Conservation (phyloP, 2,329 filamentous ascomycete genomes). For the Colletotrichum tropicale region DNA sequence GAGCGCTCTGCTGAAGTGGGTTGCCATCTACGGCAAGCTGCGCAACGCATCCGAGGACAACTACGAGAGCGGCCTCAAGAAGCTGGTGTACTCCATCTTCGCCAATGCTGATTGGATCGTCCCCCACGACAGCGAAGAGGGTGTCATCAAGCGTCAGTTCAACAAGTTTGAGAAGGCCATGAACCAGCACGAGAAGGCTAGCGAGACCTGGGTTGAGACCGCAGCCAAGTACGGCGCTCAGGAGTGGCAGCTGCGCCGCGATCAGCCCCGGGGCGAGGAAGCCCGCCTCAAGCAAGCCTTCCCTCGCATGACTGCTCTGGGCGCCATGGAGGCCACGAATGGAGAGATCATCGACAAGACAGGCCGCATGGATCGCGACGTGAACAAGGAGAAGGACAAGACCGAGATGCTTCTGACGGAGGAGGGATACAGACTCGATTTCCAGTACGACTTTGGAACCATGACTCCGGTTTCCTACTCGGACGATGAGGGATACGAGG, state of each 20-base stretch:
- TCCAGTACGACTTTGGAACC: not conserved
- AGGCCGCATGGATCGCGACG: not conserved
- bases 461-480: not conserved
- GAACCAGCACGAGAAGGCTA: not conserved
- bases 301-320: not conserved
- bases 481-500: not conserved
- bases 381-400: not conserved
- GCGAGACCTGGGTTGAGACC: not conserved
- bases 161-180: not conserved
- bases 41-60: not conserved
- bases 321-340: not conserved
- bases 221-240: not conserved
- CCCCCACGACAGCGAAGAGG: not conserved
- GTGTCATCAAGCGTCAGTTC: not conserved
- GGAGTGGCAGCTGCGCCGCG: not conserved
- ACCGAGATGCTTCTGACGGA: not conserved
- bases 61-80: not conserved
- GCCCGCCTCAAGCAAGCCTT: not conserved
- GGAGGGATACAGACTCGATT: not conserved
- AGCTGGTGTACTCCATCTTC: not conserved
- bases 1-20: not conserved
- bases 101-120: not conserved
- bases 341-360: not conserved
- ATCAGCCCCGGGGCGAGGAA: not conserved
- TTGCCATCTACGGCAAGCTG: not conserved